Conservation (phyloP, 176 grass and related monocot genomes). For the Miscanthus lutarioriparius region DNA sequence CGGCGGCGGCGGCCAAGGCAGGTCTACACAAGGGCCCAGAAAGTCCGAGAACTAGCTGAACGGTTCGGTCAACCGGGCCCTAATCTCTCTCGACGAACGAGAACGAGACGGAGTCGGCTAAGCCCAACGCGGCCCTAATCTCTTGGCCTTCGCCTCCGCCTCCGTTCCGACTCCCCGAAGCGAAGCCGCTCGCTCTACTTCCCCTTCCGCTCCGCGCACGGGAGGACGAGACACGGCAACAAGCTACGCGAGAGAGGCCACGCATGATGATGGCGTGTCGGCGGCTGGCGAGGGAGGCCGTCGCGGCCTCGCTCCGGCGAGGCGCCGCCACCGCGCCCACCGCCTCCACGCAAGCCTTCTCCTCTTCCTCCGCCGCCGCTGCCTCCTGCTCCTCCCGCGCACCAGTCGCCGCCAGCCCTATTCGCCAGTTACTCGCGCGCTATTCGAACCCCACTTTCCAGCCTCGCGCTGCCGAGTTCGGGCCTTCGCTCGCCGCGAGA, state of each 20-base stretch:
- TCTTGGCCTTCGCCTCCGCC: not conserved
- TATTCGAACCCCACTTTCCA: not conserved
- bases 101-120: not conserved
- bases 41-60: not conserved
- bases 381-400: not conserved
- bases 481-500: constrained; percentile 8
- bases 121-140: not conserved
- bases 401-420: constrained; percentile 1
- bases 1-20: no score
- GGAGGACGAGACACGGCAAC: not conserved
- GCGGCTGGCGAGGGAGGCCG: constrained; percentile 11
- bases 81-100: not conserved
- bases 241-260: not conserved
- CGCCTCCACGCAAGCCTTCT: constrained; percentile 14
- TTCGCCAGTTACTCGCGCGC: not conserved
- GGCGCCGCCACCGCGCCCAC: not conserved
- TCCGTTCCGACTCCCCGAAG: not conserved
- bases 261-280: constrained; percentile 41
- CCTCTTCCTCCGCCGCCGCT: not conserved
- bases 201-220: not conserved
- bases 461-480: not conserved
- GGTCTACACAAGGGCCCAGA: not conserved
- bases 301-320: constrained; percentile 14
- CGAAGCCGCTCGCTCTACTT: not conserved
- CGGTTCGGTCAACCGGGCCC: not conserved